phyloP scores from a whole-genome alignment of 2,329 filamentous ascomycete species.

The Aspergillus carbonarius region DNA sequence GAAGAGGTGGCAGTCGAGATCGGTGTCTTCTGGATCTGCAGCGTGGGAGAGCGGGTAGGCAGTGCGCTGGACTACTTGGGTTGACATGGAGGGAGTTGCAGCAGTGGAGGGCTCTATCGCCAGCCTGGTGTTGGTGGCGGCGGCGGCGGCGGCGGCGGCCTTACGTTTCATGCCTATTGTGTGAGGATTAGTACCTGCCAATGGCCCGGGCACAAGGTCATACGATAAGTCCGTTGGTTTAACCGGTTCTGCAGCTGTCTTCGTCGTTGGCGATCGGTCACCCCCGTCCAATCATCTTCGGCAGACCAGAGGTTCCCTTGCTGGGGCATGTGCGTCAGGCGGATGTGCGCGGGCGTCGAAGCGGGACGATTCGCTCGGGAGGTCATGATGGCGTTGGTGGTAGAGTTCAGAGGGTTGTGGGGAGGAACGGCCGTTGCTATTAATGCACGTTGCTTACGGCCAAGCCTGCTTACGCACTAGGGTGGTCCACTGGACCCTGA shows the following conservation, averaged over 20 bases:
- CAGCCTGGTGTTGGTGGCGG: too few relatives aligned
- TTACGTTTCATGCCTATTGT: background rate
- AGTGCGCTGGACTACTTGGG: too few relatives aligned
- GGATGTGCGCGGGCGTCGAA: background rate
- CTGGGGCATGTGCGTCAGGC: constrained; percentile 16
- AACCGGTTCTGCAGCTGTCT: constrained; percentile 30
- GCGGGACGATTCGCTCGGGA: background rate
- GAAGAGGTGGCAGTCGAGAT: background rate
- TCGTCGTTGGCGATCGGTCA: constrained; percentile 22
- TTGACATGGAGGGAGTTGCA: too few relatives aligned
- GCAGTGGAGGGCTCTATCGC: too few relatives aligned
- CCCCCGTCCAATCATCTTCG: constrained; percentile 29
- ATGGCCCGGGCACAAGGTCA: background rate
- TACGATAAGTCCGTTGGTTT: constrained; percentile 27
- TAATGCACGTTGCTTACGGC: constrained; percentile 8
- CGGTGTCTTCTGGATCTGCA: background rate
- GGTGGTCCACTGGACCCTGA: too few relatives aligned
- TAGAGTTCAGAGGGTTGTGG: too few relatives aligned
- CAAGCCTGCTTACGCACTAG: background rate
- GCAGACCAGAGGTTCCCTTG: constrained; percentile 10
- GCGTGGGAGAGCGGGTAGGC: background rate
- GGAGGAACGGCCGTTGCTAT: background rate
- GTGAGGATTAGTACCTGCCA: too few relatives aligned
- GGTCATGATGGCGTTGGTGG: background rate
- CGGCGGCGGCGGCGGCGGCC: too few relatives aligned